Conservation (phyloP, 495 filamentous ascomycete genomes). For the Podospora comata region DNA sequence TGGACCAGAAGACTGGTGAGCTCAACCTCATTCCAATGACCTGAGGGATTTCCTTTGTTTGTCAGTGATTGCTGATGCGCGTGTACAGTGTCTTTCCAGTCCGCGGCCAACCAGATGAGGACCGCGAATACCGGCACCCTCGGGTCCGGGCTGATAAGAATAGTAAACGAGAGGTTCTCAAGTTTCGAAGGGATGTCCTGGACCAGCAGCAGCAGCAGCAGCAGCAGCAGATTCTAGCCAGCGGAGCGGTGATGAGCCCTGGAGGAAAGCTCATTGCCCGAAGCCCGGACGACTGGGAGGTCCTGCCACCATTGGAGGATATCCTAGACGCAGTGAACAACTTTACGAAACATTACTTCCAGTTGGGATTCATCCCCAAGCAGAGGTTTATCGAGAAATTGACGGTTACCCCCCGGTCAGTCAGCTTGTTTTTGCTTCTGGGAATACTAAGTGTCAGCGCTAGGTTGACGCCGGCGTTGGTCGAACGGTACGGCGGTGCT, state of each 20-base stretch:
- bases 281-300: constrained; percentile 42
- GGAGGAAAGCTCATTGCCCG: constrained; percentile 19
- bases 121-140: constrained; percentile 48
- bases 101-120: constrained; percentile 43
- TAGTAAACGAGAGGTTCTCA: constrained; percentile 34
- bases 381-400: constrained; percentile 44
- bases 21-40: background rate
- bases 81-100: constrained; percentile 40
- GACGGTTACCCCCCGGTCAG: constrained; percentile 36
- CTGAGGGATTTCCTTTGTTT: constrained; percentile 7
- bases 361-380: constrained; percentile 54
- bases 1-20: constrained; percentile 43
- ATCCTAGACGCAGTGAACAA: constrained; percentile 45
- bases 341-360: constrained; percentile 48
- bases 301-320: constrained; percentile 40
- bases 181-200: constrained; percentile 38
- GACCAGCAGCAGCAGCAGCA: constrained; percentile 31
- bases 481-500: constrained; percentile 42
- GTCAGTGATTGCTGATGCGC: background rate
- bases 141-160: constrained; percentile 43
- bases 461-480: constrained; percentile 44
- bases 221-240: background rate
- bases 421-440: constrained; percentile 49
- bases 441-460: constrained; percentile 49
- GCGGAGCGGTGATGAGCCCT: constrained; percentile 7